These are phyloP conservation scores for Kluyveromyces starmeri DNA, from an alignment of 805 yeast genomes.

Conservation along the genomic window DNA sequence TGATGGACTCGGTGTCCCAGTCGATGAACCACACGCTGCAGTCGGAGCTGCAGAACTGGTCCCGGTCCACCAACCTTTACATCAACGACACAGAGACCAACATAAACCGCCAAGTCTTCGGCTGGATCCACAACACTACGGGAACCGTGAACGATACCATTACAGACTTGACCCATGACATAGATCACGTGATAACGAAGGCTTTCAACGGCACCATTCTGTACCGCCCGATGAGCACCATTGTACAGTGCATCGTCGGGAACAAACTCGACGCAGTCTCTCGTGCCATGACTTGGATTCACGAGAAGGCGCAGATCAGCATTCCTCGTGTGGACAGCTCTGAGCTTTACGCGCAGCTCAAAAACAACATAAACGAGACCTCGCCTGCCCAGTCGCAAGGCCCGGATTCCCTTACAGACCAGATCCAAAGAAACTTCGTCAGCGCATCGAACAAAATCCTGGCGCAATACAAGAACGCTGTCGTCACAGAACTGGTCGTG, in stretches of 20 bases:
- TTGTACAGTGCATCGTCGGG: slow-evolving; percentile 74
- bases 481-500: slow-evolving; percentile 40
- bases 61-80: slow-evolving; percentile 45
- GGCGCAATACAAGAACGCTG: slow-evolving; percentile 26
- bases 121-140: slow-evolving; percentile 54
- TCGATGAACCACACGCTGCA: slow-evolving; percentile 17
- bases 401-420: not conserved
- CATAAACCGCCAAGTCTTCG: slow-evolving; percentile 58
- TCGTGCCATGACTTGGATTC: slow-evolving; percentile 71
- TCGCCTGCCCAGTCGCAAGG: not conserved
- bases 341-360: slow-evolving; percentile 20
- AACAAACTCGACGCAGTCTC: slow-evolving; percentile 59
- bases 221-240: slow-evolving; percentile 49
- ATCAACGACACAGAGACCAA: slow-evolving; percentile 39
- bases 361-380: not conserved
- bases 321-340: slow-evolving; percentile 44
- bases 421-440: slow-evolving; percentile 2
- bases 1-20: slow-evolving; percentile 6
- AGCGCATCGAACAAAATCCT: slow-evolving; percentile 7
- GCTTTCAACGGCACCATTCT: slow-evolving; percentile 65
- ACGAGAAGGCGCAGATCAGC: slow-evolving; percentile 47
- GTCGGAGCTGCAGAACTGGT: slow-evolving; percentile 39
- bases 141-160: slow-evolving; percentile 52
- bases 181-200: slow-evolving; percentile 49
- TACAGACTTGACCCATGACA: slow-evolving; percentile 42